Conservation (phyloP, 1,284 basidiomycete species). For the Anthracocystis walkeri region DNA sequence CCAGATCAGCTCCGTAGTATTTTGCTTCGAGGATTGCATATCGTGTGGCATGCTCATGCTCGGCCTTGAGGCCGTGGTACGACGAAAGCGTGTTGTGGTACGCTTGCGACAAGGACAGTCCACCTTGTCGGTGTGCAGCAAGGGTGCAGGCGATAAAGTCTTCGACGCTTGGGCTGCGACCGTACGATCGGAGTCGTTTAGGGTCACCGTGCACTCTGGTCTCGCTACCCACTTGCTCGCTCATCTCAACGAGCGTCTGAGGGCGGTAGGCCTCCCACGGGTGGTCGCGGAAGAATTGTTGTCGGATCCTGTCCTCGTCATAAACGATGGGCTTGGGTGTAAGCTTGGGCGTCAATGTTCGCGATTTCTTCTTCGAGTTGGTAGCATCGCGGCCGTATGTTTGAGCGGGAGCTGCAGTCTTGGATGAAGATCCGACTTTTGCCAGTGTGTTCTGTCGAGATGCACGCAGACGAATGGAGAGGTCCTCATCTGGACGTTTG, state of each 20-base stretch:
- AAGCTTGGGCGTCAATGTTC: conserved; percentile 73
- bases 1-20: conserved; percentile 80
- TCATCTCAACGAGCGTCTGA: conserved; percentile 79
- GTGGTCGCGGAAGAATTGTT: conserved; percentile 94
- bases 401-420: conserved; percentile 15
- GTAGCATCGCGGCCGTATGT: conserved; percentile 40
- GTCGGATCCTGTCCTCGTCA: conserved; percentile 84
- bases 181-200: conserved; percentile 71
- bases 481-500: conserved; percentile 71
- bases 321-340: conserved; percentile 80
- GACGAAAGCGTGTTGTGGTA: conserved; percentile 73
- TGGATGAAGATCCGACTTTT: conserved; percentile 33
- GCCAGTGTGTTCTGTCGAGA: conserved; percentile 5
- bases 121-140: conserved; percentile 79
- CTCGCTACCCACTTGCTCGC: conserved; percentile 71
- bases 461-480: conserved; percentile 50
- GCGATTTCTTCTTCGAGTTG: conserved; percentile 62
- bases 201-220: conserved; percentile 75
- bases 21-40: conserved; percentile 86
- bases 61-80: conserved; percentile 56
- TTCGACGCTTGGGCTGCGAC: conserved; percentile 83
- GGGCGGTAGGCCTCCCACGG: conserved; percentile 94
- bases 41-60: conserved; percentile 81
- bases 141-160: conserved; percentile 85
- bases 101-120: conserved; percentile 80